Evolutionary conservation across 1,139 yeast species (phyloP), one percentile per base, ranked within the genome.

Genomic region (Geotrichum carabidarum): DNA sequence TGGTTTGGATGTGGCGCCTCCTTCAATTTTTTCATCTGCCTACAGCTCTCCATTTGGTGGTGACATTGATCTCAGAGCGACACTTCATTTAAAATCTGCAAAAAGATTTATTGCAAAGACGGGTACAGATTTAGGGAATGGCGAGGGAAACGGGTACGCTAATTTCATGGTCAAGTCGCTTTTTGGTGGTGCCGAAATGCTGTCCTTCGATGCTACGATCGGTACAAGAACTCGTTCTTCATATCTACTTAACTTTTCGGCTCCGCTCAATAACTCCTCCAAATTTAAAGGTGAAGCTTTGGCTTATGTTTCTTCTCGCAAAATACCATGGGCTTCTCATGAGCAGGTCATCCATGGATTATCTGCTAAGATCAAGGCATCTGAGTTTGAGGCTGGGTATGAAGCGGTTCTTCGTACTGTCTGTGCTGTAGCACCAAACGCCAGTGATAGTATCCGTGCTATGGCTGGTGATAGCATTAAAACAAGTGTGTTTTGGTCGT

Each of bases 111-210:
- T 79, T 59, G 93, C 95, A 57, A 86, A 85, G 64, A 88, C 96
- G 1, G 98, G 97, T 12, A 93, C 96, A 6, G 91, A 86, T 69
- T 80, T 91, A 2, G 97, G 97, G 1, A 91, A 91, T 66, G 95
- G 95, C 30, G 97, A 91, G 73, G 98, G 97, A 32, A 95, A 87
- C 66, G 97, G 96, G 1, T 88, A 89, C 65, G 77, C 89, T 48
- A 84, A 86, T 51, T 64, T 65, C 22, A 90, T 85, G 66, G 74
- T 86, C 67, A 78, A 83, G 53, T 91, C 91, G 66, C 71, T 88
- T 12, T 82, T 90, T 69, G 96, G 96, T 0, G 96, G 96, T 2
- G 97, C 93, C 8, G 99, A 93, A 67, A 77, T 77, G 48, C 64
- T 91, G 30, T 78, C 82, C 34, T 76, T 90, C 53, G 96, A 91